Evolutionary conservation across 768 basidiomycete species (phyloP).

Genomic region (Boletus fagicola): DNA sequence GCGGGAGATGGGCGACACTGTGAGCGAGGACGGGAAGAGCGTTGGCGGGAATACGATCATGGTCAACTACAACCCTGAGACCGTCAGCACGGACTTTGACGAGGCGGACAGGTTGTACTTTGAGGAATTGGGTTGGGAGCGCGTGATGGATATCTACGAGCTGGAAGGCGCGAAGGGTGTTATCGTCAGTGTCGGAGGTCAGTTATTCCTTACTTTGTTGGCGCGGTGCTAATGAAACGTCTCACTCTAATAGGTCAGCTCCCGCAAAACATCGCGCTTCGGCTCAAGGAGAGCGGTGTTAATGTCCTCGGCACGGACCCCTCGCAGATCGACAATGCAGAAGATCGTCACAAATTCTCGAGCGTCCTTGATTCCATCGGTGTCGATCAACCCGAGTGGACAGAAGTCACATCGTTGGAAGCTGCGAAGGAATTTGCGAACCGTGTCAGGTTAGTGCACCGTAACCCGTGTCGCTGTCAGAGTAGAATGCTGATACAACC

Average conservation of each 20-base stretch:
- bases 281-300: conserved; percentile 86
- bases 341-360: conserved; percentile 99
- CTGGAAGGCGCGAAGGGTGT: conserved; percentile 90
- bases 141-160: conserved; percentile 99
- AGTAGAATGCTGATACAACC: background rate
- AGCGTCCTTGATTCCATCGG: conserved; percentile 91
- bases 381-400: conserved; percentile 97
- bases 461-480: background rate
- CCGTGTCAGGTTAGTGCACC: conserved; percentile 58
- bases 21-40: conserved; percentile 13
- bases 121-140: conserved; percentile 95
- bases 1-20: conserved; percentile 69
- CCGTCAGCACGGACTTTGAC: conserved; percentile 98
- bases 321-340: conserved; percentile 91
- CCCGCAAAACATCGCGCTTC: conserved; percentile 97
- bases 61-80: conserved; percentile 99
- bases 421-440: conserved; percentile 90
- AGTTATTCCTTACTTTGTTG: conserved; percentile 23
- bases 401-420: conserved; percentile 82
- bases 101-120: conserved; percentile 99
- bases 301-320: conserved; percentile 97
- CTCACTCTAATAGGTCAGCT: conserved; percentile 68
- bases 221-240: background rate
- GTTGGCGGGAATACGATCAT: conserved; percentile 81
- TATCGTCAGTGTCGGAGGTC: conserved; percentile 95